Percentiles rank a stretch among this genome's conserved stretches.
phyloP scores from a whole-genome alignment of 1,284 basidiomycete species.

The Singerocomus inundabilis region DNA sequence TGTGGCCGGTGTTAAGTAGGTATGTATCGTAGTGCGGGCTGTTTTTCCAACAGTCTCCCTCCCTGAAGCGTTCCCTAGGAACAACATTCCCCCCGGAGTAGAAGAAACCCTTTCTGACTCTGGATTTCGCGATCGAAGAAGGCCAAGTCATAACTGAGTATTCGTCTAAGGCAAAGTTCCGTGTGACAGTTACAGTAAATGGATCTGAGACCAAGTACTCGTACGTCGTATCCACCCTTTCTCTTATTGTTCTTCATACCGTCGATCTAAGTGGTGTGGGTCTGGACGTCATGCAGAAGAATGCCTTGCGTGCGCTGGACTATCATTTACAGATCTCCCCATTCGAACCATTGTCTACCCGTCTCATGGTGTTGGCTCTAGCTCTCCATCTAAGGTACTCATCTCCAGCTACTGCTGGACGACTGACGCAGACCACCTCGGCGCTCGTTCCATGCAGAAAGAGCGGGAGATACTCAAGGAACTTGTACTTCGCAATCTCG shows the following conservation, averaged over 20 bases:
- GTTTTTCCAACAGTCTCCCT: no score
- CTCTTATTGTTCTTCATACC: slow-evolving; percentile 11
- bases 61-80: no score
- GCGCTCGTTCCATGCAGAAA: not conserved
- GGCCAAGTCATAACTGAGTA: not conserved
- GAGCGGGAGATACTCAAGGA: slow-evolving; percentile 1
- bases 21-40: no score
- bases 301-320: slow-evolving; percentile 5
- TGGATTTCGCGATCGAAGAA: not conserved
- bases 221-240: slow-evolving; percentile 21
- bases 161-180: not conserved
- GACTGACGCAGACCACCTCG: slow-evolving; percentile 4
- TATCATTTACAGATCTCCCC: slow-evolving; percentile 34
- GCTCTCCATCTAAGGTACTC: slow-evolving; percentile 21
- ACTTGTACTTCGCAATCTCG: slow-evolving; percentile 17
- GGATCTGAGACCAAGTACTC: slow-evolving; percentile 5
- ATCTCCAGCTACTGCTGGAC: slow-evolving; percentile 9
- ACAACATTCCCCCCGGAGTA: no score
- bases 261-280: slow-evolving; percentile 11
- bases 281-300: slow-evolving; percentile 17
- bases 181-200: slow-evolving; percentile 1
- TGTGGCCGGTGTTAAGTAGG: no score
- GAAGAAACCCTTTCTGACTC: not conserved
- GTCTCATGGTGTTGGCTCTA: slow-evolving; percentile 31
- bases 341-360: slow-evolving; percentile 37